These are phyloP conservation scores for Angophora floribunda DNA, from an alignment of 345 rosid species.

Conservation along the genomic window DNA sequence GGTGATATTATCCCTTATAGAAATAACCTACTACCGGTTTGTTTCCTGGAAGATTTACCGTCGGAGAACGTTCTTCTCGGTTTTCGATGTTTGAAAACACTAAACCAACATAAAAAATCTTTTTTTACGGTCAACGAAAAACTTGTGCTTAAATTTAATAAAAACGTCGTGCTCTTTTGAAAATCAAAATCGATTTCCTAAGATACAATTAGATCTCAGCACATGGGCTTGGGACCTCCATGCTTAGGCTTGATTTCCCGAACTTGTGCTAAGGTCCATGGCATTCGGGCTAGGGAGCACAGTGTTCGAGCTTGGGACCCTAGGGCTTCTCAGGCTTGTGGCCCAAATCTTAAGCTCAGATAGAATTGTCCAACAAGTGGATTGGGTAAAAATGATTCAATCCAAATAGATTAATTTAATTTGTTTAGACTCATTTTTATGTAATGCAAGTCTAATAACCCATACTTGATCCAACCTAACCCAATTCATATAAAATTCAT, in stretches of 20 bases:
- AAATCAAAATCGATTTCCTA: not conserved
- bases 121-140: not conserved
- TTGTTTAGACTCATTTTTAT: no score
- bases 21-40: not conserved
- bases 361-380: no score
- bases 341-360: not conserved
- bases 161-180: not conserved
- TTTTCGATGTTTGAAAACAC: not conserved
- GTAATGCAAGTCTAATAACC: no score
- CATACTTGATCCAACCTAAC: no score
- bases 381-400: no score
- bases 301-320: not conserved
- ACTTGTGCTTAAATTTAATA: not conserved
- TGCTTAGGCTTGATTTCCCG: not conserved
- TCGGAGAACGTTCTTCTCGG: not conserved
- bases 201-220: not conserved
- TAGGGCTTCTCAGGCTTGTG: not conserved
- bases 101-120: not conserved
- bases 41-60: not conserved
- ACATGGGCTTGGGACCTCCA: accelerated
- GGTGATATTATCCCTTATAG: no score
- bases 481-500: no score
- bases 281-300: not conserved
- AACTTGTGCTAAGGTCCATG: not conserved
- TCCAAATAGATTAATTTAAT: no score